Evolutionary conservation across 805 yeast species (phyloP), one percentile per base, ranked within the genome.

Genomic region (Candida boleticola): DNA sequence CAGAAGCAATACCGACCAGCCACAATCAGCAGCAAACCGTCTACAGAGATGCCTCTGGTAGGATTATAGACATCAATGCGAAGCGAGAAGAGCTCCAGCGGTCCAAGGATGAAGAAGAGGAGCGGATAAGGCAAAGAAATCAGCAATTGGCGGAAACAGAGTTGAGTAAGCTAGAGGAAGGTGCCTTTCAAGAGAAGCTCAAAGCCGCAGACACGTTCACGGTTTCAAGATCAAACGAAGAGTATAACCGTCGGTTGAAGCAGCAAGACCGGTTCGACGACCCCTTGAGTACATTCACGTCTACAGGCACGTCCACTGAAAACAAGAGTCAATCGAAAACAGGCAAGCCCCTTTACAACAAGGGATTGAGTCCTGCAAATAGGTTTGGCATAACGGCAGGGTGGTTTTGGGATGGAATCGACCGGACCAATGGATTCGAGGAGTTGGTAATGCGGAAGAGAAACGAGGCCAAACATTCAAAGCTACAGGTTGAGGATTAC

Each of bases 361-460:
- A 63, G 22, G 82, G 83, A 0, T 48, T 71, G 0, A 77, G 62
- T 41, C 80, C 87, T 0, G 77, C 77, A 17, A 90, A 90, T 56
- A 66, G 98, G 43, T 90, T 87, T 60, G 75, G 75, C 2, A 81
- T 90, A 11, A 63, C 66, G 3, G 95, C 97, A 0, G 97, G 97
- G 0, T 68, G 71, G 49, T 69, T 87, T 43, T 90, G 98, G 98
- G 68, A 64, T 60, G 97, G 97, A 0, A 82, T 90, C 1, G 90
- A 88, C 61, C 66, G 98, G 45, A 81, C 95, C 0, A 90, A 84
- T 56, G 97, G 96, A 3, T 90, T 85, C 61, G 98, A 90, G 57
- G 68, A 64, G 37, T 67, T 74, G 41, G 75, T 85, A 71, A 71
- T 85, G 48, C 69, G 58, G 26, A 58, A 59, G 40, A 45, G 64